Evolutionary conservation across 202 grass and related monocot genomes (phyloP).

Genomic region (Hordeum pubiflorum): DNA sequence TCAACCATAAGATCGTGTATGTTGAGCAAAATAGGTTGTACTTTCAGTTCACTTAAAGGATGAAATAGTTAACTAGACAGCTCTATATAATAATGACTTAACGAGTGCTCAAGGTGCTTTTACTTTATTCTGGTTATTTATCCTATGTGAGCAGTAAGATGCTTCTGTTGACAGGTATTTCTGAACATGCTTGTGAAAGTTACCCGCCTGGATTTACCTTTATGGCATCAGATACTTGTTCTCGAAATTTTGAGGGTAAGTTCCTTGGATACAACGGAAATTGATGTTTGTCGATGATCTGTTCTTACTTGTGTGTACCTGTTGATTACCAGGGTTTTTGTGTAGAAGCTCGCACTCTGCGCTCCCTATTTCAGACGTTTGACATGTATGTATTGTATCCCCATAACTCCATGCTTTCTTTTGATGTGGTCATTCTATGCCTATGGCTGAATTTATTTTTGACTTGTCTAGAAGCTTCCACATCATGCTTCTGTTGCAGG

Average conservation of each 20-base stretch:
- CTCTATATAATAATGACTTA: constrained; percentile 11
- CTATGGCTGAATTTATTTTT: constrained; percentile 24
- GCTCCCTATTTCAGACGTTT: constrained; percentile 87
- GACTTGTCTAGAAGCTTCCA: background rate
- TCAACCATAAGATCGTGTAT: background rate
- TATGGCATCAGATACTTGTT: constrained; percentile 98
- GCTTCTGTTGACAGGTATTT: constrained; percentile 63
- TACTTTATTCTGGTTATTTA: constrained; percentile 17
- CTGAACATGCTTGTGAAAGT: constrained; percentile 98
- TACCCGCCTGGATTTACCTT: constrained; percentile 83
- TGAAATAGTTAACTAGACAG: background rate
- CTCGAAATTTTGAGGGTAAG: constrained; percentile 96
- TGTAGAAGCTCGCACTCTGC: constrained; percentile 81
- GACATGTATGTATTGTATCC: constrained; percentile 69
- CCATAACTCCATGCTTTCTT: constrained; percentile 14
- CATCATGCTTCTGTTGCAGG: constrained; percentile 3
- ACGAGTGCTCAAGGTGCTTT: background rate
- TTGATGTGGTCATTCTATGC: constrained; percentile 28
- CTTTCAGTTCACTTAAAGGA: background rate
- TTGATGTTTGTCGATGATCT: constrained; percentile 20
- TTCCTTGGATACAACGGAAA: constrained; percentile 13
- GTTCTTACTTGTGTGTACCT: constrained; percentile 17
- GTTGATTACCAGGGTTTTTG: constrained; percentile 77
- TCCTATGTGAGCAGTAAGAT: constrained; percentile 25
- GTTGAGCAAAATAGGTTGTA: background rate